Percentiles rank a stretch among this genome's conserved stretches.
Conservation (phyloP, 495 filamentous ascomycete species). For the Clohesyomyces aquaticus region DNA sequence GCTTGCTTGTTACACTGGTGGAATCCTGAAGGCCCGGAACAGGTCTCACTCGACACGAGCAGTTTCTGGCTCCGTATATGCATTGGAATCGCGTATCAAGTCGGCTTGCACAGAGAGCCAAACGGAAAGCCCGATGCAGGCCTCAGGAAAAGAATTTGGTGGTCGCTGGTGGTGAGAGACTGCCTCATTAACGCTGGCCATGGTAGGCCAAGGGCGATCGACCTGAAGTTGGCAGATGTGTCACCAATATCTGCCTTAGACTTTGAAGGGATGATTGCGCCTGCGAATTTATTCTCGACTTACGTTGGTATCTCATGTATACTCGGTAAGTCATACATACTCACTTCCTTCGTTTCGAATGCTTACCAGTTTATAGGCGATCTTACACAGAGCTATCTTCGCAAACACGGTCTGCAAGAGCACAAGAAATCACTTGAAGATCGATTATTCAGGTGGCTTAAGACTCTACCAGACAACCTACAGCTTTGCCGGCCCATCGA, state of each 20-base stretch:
- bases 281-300: constrained; percentile 29
- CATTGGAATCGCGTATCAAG: constrained; percentile 36
- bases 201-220: constrained; percentile 35
- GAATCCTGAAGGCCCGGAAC: constrained; percentile 40
- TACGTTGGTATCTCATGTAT: constrained; percentile 38
- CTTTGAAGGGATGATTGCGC: constrained; percentile 28
- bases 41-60: constrained; percentile 36
- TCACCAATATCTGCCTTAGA: constrained; percentile 19
- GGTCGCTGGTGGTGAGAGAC: constrained; percentile 38
- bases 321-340: constrained; percentile 23
- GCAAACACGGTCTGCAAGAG: constrained; percentile 27
- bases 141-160: constrained; percentile 34
- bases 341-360: too few relatives aligned
- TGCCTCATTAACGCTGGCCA: constrained; percentile 40
- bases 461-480: constrained; percentile 30
- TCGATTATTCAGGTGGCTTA: constrained; percentile 34
- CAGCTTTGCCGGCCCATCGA: constrained; percentile 25
- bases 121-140: constrained; percentile 21
- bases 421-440: constrained; percentile 32
- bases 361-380: constrained; percentile 15
- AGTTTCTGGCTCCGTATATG: constrained; percentile 36
- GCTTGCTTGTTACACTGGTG: constrained; percentile 38
- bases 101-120: constrained; percentile 37
- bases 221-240: constrained; percentile 36
- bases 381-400: constrained; percentile 36